Evolutionary conservation across 2,329 filamentous ascomycete species (phyloP), one percentile per base, ranked within the genome.

Genomic region (Geosmithia putterillii): DNA sequence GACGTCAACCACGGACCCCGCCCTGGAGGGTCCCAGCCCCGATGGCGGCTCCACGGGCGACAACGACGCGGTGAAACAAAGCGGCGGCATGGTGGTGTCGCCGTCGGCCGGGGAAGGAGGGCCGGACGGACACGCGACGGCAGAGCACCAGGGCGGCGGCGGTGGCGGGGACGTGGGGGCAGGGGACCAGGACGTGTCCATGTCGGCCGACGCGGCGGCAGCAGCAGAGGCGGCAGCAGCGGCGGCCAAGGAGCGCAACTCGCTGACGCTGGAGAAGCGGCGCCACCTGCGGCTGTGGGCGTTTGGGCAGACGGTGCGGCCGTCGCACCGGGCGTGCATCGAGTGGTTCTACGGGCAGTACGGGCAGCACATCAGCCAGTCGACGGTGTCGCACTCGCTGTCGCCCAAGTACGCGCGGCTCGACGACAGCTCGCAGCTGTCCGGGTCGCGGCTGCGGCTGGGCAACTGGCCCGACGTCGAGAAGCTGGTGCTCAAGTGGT

Each of bases 381-480:
- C 73, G 15, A 79, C 75, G 51, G 76, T 79, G 38, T 78, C 73
- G 40, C 75, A 79, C 55, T 78, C 73, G 18, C 62, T 79, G 32
- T 77, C 73, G 4, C 73, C 73, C 40, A 79, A 79, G 52, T 79
- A 79, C 51, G 74, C 73, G 34, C 71, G 75, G 21, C 70, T 79
- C 42, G 75, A 79, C 53, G 74, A 79, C 44, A 64, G 66, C 50
- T 73, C 72, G 15, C 74, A 78, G 56, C 68, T 79, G 47, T 76
- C 73, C n/a, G 75, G 75, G 38, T 78, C 74, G 45, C 72, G 75
- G 38, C 63, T 79, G 48, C 73, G 75, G 48, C 78, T 78, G 46
- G 75, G 75, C 48, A 79, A 79, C 54, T 79, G 75, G 75, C 75
- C 75, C 47, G 75, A 79, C 49, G 75, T 79, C 44, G 71, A 75